Evolutionary conservation across 805 yeast genomes (phyloP).

Genomic region (Candida qinlingensis): DNA sequence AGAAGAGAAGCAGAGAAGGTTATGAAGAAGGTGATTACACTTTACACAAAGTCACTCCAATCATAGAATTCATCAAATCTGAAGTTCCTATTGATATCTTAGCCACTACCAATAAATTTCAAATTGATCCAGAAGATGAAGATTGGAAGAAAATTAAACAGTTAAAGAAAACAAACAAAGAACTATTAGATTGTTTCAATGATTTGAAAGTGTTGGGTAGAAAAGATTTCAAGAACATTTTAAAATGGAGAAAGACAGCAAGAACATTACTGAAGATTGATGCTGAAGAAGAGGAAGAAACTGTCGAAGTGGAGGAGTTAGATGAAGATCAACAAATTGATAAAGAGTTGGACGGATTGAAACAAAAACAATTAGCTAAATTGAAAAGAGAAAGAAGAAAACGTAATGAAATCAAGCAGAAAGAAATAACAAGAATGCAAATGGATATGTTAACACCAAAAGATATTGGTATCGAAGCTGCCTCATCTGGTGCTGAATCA

Average conservation of each 20-base stretch:
- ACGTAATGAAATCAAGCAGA: slow-evolving; percentile 77
- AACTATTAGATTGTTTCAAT: slow-evolving; percentile 75
- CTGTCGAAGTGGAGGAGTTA: slow-evolving; percentile 58
- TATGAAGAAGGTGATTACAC: slow-evolving; percentile 89
- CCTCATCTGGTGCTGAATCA: slow-evolving; percentile 68
- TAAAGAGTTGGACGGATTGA: slow-evolving; percentile 70
- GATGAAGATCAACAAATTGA: slow-evolving; percentile 89
- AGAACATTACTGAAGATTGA: slow-evolving; percentile 65
- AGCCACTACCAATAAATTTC: slow-evolving; percentile 67
- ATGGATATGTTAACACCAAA: slow-evolving; percentile 92
- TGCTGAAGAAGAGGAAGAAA: slow-evolving; percentile 43
- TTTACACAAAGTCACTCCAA: slow-evolving; percentile 62
- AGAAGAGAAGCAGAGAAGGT: slow-evolving; percentile 89
- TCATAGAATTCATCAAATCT: slow-evolving; percentile 74
- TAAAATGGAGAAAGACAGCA: slow-evolving; percentile 86
- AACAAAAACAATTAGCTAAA: slow-evolving; percentile 63
- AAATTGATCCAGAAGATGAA: slow-evolving; percentile 50
- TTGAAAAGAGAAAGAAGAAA: slow-evolving; percentile 77
- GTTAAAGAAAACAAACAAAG: slow-evolving; percentile 72
- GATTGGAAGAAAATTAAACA: slow-evolving; percentile 70
- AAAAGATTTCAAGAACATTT: slow-evolving; percentile 80
- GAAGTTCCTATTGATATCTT: slow-evolving; percentile 81
- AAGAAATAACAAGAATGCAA: slow-evolving; percentile 86
- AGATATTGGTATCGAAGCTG: slow-evolving; percentile 93
- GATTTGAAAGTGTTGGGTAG: slow-evolving; percentile 93